Base-by-base conservation (phyloP, 257 asterid species). In the Ehretia macrophylla region DNA sequence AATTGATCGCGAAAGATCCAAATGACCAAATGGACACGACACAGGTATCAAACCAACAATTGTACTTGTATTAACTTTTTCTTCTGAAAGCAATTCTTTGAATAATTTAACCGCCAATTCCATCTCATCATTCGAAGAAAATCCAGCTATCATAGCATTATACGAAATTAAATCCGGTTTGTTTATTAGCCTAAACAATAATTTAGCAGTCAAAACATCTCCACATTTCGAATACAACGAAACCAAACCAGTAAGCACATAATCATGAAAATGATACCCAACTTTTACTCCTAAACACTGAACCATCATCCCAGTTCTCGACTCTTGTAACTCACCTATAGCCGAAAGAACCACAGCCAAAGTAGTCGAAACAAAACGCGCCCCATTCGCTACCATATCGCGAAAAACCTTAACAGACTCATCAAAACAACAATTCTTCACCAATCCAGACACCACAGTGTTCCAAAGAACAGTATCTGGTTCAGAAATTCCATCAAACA, bases 381-480 rank as follows among this genome's bases (percentile, higher is more conserved):
- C 64, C 19, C 74, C 81, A 21, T 54, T 75, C 68, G 13, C 72
- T 44, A 76, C 78, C 97, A 92, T 85, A 42, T 68, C 64, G 8
- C 67, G 16, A 14, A 77, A 75, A 58, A 55, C 55, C 60, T 60
- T 57, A 56, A 72, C 11, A 0, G 83, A 68, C 51, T 88, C 95
- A 32, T 59, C 59, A 58, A 70, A 88, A 75, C 69, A 81, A 57
- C 77, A 76, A 42, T 83, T 92, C 37, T 75, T 92, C 72, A 80
- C 84, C 79, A 92, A 64, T 65, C 98, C 97, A 67, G 93, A 85
- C 32, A 88, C 64, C 82, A 79, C 46, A 48, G 93, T 83, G 75
- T 86, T 92, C 95, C 98, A 92, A 65, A 83, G 76, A 54, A 92
- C 93, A 35, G 87, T 80, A 73, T 92, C 95, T 21, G 86, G 89